phyloP scores from a whole-genome alignment of 768 basidiomycete species.

The Suillus weaverae region DNA sequence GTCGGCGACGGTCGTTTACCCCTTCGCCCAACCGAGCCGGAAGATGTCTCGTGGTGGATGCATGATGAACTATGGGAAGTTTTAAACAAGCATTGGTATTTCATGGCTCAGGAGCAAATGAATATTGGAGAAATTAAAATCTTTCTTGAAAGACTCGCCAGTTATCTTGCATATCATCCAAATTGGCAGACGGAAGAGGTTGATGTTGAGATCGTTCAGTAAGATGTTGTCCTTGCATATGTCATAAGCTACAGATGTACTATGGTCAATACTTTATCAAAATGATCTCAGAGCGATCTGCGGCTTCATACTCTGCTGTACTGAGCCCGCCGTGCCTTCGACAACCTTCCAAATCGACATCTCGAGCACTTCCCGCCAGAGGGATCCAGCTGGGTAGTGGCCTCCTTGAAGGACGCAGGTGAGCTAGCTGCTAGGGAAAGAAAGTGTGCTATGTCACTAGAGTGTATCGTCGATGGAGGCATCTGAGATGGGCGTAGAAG shows the following conservation, averaged over 20 bases:
- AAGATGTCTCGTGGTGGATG: slow-evolving; percentile 37
- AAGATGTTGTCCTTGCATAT: background rate
- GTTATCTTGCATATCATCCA: background rate
- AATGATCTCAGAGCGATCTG: slow-evolving; percentile 80
- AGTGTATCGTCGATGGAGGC: too few relatives aligned
- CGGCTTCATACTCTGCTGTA: slow-evolving; percentile 53
- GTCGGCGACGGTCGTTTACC: slow-evolving; percentile 43
- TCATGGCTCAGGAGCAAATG: slow-evolving; percentile 39
- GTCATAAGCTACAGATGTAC: background rate
- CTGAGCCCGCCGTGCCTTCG: slow-evolving; percentile 40
- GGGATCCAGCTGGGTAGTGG: slow-evolving; percentile 64
- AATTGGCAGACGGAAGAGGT: background rate
- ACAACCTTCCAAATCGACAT: slow-evolving; percentile 76
- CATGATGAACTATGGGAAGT: slow-evolving; percentile 51
- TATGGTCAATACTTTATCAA: slow-evolving; percentile 28
- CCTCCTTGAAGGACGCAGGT: slow-evolving; percentile 83
- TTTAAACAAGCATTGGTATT: slow-evolving; percentile 46
- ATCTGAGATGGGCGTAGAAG: too few relatives aligned
- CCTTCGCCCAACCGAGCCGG: slow-evolving; percentile 39
- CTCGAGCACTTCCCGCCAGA: slow-evolving; percentile 65
- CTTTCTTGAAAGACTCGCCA: background rate
- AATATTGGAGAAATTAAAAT: background rate
- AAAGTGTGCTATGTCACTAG: slow-evolving; percentile 67
- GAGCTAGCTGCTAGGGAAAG: slow-evolving; percentile 69
- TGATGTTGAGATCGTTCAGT: background rate